phyloP scores from a whole-genome alignment of 371 early-diverging fungal species.

The Rhizomucor pusillus region DNA sequence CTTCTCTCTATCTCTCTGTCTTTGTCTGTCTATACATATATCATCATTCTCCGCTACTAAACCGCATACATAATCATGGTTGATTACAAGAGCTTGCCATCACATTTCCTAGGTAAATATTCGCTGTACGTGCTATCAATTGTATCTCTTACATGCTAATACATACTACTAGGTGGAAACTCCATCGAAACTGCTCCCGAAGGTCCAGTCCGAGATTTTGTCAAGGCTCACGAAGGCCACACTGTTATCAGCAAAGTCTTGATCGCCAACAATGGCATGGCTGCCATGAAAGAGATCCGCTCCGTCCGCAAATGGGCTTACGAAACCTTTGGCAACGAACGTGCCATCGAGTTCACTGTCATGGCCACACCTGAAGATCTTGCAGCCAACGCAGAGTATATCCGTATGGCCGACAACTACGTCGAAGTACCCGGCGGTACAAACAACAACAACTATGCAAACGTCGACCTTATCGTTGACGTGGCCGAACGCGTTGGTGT shows the following conservation, averaged over 20 bases:
- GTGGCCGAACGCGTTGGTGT: constrained; percentile 95
- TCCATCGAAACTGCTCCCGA: constrained; percentile 52
- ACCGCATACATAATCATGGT: constrained; percentile 10
- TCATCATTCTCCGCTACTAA: constrained; percentile 1
- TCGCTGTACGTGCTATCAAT: neutral
- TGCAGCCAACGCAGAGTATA: constrained; percentile 95
- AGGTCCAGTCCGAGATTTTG: constrained; percentile 70
- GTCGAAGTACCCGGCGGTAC: constrained; percentile 97
- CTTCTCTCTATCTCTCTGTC: neutral
- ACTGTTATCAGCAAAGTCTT: constrained; percentile 87
- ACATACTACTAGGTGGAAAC: constrained; percentile 54
- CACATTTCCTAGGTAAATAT: constrained; percentile 18
- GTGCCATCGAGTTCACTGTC: constrained; percentile 94
- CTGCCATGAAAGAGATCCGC: constrained; percentile 98
- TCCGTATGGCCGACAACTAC: constrained; percentile 98
- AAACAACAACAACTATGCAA: constrained; percentile 97
- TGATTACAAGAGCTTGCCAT: constrained; percentile 18
- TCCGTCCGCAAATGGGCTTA: constrained; percentile 98
- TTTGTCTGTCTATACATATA: too few species aligned
- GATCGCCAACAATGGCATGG: constrained; percentile 99
- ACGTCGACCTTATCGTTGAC: constrained; percentile 96
- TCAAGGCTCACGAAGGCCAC: constrained; percentile 78
- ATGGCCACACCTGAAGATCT: constrained; percentile 99
- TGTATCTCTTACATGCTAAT: neutral
- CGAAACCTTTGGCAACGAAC: constrained; percentile 95